Percentiles rank a stretch among this genome's conserved stretches.
Evolutionary conservation across 2,329 filamentous ascomycete genomes (phyloP).

Genomic region (Cadophora luteo-olivacea): DNA sequence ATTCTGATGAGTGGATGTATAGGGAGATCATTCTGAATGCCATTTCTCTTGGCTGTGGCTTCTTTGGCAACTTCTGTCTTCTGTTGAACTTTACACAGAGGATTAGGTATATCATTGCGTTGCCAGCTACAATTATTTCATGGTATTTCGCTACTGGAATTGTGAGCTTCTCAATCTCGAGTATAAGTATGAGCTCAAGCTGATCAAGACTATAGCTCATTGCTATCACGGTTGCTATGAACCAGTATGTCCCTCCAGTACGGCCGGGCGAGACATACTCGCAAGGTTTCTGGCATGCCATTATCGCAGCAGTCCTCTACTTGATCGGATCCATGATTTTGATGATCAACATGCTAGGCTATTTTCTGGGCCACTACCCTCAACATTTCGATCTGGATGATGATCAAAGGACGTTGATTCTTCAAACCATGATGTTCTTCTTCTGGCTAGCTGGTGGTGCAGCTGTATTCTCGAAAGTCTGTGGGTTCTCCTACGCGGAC

Average conservation of each 20-base stretch:
- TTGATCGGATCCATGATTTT: conserved; percentile 66
- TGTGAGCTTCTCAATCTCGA: conserved; percentile 51
- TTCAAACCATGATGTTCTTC: conserved; percentile 75
- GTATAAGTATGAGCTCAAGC: background rate
- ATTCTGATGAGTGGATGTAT: conserved; percentile 3
- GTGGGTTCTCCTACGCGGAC: conserved; percentile 65
- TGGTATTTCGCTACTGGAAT: conserved; percentile 69
- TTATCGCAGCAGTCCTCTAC: conserved; percentile 69
- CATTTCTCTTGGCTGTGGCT: conserved; percentile 66
- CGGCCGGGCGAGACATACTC: conserved; percentile 61
- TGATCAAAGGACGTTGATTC: conserved; percentile 71
- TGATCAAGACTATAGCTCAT: conserved; percentile 53
- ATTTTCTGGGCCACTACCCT: conserved; percentile 71
- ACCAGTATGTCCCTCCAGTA: conserved; percentile 56
- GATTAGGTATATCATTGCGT: conserved; percentile 69
- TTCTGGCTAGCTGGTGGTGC: conserved; percentile 71
- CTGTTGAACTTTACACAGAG: conserved; percentile 72
- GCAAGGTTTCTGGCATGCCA: conserved; percentile 73
- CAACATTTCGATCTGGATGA: conserved; percentile 71
- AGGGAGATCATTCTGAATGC: conserved; percentile 69
- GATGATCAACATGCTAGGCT: conserved; percentile 74
- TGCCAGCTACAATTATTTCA: conserved; percentile 71
- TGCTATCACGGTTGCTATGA: conserved; percentile 62
- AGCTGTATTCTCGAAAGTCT: conserved; percentile 63
- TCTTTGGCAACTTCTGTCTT: conserved; percentile 71